These are phyloP conservation scores for Uncinocarpus reesii DNA, from an alignment of 2,329 filamentous ascomycete genomes.

Conservation along the genomic window DNA sequence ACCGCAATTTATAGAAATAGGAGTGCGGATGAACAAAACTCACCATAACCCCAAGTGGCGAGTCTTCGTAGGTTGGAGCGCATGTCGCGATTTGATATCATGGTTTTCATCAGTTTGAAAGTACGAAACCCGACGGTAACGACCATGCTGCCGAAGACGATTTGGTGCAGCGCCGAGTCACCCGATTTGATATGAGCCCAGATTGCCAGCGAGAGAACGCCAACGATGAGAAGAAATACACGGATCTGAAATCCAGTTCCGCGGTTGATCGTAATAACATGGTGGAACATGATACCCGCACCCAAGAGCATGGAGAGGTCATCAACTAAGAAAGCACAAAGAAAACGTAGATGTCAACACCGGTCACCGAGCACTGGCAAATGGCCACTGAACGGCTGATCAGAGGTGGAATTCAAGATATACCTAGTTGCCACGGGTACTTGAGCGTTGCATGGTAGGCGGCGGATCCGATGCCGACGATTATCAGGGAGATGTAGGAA, in stretches of 20 bases:
- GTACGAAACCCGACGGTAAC: constrained; percentile 10
- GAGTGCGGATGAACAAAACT: neutral
- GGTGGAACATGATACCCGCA: constrained; percentile 15
- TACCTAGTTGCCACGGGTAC: constrained; percentile 18
- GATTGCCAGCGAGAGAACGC: constrained; percentile 7
- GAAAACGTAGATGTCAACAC: neutral
- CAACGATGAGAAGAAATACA: constrained; percentile 9
- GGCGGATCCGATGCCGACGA: constrained; percentile 20
- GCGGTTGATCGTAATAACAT: constrained; percentile 14
- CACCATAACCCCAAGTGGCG: constrained; percentile 6
- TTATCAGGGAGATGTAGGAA: constrained; percentile 20
- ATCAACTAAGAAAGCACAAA: constrained; percentile 8
- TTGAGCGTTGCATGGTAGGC: constrained; percentile 22
- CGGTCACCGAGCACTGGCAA: neutral
- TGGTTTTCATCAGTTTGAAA: constrained; percentile 8
- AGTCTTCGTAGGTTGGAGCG: constrained; percentile 10
- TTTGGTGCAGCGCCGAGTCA: constrained; percentile 14
- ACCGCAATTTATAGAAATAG: neutral
- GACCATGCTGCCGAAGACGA: constrained; percentile 15
- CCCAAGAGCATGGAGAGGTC: constrained; percentile 16
- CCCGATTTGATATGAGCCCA: constrained; percentile 14
- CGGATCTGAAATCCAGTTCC: neutral
- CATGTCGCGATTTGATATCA: constrained; percentile 10
- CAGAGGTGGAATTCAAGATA: neutral
- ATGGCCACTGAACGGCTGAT: neutral